phyloP scores from a whole-genome alignment of 192 early-diverging fungal genomes.

The Coemansia aciculifera region DNA sequence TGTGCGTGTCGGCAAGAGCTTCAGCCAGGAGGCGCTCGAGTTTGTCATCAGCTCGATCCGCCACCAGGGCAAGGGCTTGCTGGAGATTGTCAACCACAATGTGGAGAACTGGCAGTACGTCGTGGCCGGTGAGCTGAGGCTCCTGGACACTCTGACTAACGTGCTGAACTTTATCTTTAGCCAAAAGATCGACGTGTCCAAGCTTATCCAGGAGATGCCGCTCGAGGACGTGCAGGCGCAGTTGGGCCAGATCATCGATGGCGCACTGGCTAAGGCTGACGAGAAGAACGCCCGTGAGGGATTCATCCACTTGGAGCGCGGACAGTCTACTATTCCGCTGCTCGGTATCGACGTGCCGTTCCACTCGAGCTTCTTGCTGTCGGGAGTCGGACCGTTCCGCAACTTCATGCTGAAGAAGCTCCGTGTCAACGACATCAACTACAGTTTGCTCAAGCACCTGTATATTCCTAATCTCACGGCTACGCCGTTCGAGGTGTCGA shows the following conservation, averaged over 20 bases:
- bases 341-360: constrained; percentile 94
- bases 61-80: constrained; percentile 69
- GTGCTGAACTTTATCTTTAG: constrained; percentile 83
- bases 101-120: constrained; percentile 98
- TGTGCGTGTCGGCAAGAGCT: constrained; percentile 80
- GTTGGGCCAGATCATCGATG: constrained; percentile 76
- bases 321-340: constrained; percentile 88
- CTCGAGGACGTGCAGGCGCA: constrained; percentile 29
- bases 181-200: constrained; percentile 61
- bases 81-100: constrained; percentile 98
- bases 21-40: constrained; percentile 82
- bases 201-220: constrained; percentile 28
- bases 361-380: constrained; percentile 92
- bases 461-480: constrained; percentile 97
- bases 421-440: constrained; percentile 81
- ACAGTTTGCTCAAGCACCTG: constrained; percentile 75
- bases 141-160: constrained; percentile 77
- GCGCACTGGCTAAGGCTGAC: constrained; percentile 67
- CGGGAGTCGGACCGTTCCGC: constrained; percentile 92
- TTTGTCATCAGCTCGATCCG: constrained; percentile 76
- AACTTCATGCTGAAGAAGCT: constrained; percentile 84
- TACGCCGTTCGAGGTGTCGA: constrained; percentile 76
- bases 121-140: constrained; percentile 80
- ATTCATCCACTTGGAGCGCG: constrained; percentile 76
- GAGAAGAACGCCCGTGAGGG: constrained; percentile 66